Conservation (phyloP, 441 rosid species). For the Raphanus hybrid region DNA sequence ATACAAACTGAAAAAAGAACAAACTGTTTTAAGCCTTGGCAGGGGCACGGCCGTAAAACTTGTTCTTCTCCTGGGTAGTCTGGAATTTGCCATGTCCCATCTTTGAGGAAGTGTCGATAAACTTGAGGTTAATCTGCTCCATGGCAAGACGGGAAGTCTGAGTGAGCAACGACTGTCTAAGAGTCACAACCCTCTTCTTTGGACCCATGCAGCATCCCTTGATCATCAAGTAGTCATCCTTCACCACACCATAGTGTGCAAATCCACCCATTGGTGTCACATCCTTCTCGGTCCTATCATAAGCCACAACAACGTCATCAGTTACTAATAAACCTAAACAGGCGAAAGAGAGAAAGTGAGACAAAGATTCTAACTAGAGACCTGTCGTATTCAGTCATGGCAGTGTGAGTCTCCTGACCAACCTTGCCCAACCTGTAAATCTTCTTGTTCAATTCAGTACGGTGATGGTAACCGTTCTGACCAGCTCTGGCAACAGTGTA, state of each 20-base stretch:
- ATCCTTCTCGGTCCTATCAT: constrained; percentile 84
- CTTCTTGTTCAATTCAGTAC: constrained; percentile 95
- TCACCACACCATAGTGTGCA: constrained; percentile 88
- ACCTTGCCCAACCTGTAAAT: constrained; percentile 83
- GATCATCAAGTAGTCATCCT: constrained; percentile 82
- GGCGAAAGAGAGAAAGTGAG: no score
- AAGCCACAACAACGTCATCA: neutral
- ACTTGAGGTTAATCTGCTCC: constrained; percentile 83
- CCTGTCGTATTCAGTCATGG: constrained; percentile 89
- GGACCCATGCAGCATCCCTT: constrained; percentile 96
- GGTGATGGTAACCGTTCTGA: constrained; percentile 94
- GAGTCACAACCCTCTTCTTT: constrained; percentile 94
- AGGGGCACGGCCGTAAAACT: constrained; percentile 52
- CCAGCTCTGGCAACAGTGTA: constrained; percentile 96
- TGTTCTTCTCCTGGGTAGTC: constrained; percentile 74
- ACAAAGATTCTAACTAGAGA: constrained; percentile 11
- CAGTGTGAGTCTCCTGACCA: constrained; percentile 75
- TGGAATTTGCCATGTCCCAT: constrained; percentile 89
- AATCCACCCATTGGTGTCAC: constrained; percentile 93
- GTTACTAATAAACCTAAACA: neutral
- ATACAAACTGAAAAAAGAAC: neutral
- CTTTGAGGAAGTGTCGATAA: constrained; percentile 77
- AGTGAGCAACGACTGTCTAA: constrained; percentile 69
- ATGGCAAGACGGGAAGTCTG: constrained; percentile 87
- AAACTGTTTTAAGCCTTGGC: constrained; percentile 46